A percentile compares a stretch with the other conserved stretches of the same genome.
Conservation (phyloP, 306 rosid genomes). For the Vigna radiata region DNA sequence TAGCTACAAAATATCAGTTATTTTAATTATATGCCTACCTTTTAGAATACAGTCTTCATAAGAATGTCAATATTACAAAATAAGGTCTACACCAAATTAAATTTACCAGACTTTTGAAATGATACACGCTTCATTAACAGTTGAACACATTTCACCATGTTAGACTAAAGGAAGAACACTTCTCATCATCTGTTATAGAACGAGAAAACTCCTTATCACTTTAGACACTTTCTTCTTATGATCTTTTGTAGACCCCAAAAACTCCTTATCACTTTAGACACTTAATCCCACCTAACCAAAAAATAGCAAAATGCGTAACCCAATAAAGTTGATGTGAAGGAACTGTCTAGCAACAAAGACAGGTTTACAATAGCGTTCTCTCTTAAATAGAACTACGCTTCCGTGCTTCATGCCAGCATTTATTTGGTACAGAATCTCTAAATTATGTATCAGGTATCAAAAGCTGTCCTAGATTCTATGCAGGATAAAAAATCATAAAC, state of each 20-base stretch:
- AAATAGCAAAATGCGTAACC: conserved; percentile 20
- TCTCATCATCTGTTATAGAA: conserved; percentile 4
- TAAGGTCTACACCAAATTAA: conserved; percentile 6
- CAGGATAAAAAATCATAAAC: conserved; percentile 15
- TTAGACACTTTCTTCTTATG: background rate
- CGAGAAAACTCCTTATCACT: background rate
- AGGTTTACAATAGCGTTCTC: background rate
- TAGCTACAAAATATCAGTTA: background rate
- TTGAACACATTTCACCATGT: conserved; percentile 1
- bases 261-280: background rate
- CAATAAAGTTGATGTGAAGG: background rate
- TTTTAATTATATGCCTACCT: background rate
- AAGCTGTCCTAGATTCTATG: background rate
- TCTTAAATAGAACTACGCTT: conserved; percentile 9
- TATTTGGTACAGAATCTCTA: conserved; percentile 5
- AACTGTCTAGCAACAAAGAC: conserved; percentile 7
- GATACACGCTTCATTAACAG: conserved; percentile 9
- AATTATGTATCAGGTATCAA: background rate
- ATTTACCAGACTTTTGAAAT: background rate
- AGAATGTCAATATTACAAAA: background rate
- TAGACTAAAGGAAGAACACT: background rate
- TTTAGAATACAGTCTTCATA: background rate
- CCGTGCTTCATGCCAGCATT: background rate
- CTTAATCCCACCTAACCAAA: conserved; percentile 11
- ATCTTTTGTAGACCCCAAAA: background rate